Percentiles rank a stretch among this genome's conserved stretches.
These are phyloP conservation scores for Podila minutissima DNA, from an alignment of 192 early-diverging fungal genomes.

Conservation along the genomic window DNA sequence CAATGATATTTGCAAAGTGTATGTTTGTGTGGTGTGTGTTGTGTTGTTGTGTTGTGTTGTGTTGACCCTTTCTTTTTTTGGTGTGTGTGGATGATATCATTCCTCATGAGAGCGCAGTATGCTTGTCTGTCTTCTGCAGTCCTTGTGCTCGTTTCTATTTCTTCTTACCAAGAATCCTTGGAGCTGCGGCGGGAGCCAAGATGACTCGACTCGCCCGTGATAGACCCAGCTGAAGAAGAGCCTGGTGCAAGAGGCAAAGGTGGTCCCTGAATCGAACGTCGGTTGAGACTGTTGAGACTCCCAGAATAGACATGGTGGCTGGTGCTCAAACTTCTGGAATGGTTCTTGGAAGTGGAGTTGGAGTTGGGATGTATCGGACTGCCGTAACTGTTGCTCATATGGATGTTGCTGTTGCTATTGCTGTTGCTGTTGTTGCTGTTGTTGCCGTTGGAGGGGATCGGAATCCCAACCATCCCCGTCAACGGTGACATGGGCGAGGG, in stretches of 20 bases:
- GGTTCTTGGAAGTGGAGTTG: background rate
- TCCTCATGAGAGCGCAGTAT: background rate
- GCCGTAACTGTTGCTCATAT: background rate
- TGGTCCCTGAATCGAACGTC: background rate
- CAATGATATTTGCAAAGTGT: too few relatives aligned
- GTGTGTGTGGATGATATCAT: background rate
- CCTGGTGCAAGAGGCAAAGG: background rate
- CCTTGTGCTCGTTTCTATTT: background rate
- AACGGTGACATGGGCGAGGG: conserved; percentile 8
- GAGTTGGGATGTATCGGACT: background rate
- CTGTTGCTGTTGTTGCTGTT: background rate
- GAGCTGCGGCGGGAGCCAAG: conserved; percentile 41
- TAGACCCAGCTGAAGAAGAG: background rate
- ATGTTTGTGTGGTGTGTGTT: too few relatives aligned
- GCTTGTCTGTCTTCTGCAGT: background rate
- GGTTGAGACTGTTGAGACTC: background rate
- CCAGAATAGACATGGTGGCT: background rate
- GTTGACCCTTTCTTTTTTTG: background rate
- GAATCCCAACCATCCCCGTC: background rate
- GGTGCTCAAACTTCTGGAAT: background rate
- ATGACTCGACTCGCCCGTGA: conserved; percentile 12
- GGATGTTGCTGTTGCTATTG: background rate
- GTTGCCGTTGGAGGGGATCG: background rate
- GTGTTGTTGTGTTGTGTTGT: too few relatives aligned
- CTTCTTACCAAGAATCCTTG: conserved; percentile 46